phyloP scores from a whole-genome alignment of 495 filamentous ascomycete species.

The Mycothermus thermophilus region DNA sequence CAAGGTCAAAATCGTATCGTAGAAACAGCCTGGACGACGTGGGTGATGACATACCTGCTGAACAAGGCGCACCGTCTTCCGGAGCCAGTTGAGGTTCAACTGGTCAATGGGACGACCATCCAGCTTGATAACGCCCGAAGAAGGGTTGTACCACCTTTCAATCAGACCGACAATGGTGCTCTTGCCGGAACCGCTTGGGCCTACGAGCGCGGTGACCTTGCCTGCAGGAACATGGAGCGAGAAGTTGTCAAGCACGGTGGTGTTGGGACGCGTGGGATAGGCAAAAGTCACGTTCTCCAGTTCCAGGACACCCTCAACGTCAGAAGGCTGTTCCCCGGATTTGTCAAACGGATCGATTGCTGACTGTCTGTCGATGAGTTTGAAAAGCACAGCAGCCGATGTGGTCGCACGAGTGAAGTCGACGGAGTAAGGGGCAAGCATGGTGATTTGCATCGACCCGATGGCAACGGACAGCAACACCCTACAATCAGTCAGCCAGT shows the following conservation, averaged over 20 bases:
- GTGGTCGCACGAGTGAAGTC: constrained; percentile 61
- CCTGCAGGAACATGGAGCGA: constrained; percentile 63
- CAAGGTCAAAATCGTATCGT: neutral
- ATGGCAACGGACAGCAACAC: constrained; percentile 78
- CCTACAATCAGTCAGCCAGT: neutral
- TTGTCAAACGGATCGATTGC: constrained; percentile 63
- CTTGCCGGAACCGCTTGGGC: constrained; percentile 47
- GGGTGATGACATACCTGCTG: constrained; percentile 33
- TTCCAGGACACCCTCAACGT: constrained; percentile 62
- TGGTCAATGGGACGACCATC: constrained; percentile 40
- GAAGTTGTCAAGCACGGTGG: constrained; percentile 65
- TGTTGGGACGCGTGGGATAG: constrained; percentile 77
- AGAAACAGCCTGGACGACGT: too few species aligned
- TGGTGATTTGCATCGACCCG: constrained; percentile 71
- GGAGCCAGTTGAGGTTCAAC: constrained; percentile 47
- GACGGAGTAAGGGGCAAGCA: constrained; percentile 67
- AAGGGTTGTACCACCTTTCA: constrained; percentile 77
- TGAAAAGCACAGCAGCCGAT: constrained; percentile 79
- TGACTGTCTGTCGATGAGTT: constrained; percentile 71
- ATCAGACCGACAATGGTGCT: constrained; percentile 81
- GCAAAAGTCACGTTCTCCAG: constrained; percentile 69
- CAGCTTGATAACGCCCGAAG: constrained; percentile 35
- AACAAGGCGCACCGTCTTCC: constrained; percentile 50
- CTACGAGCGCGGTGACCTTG: constrained; percentile 71
- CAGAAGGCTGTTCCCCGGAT: constrained; percentile 52